These are phyloP conservation scores for Ophiocordyceps camponoti-saundersi DNA, from an alignment of 2,329 filamentous ascomycete genomes.

Conservation along the genomic window DNA sequence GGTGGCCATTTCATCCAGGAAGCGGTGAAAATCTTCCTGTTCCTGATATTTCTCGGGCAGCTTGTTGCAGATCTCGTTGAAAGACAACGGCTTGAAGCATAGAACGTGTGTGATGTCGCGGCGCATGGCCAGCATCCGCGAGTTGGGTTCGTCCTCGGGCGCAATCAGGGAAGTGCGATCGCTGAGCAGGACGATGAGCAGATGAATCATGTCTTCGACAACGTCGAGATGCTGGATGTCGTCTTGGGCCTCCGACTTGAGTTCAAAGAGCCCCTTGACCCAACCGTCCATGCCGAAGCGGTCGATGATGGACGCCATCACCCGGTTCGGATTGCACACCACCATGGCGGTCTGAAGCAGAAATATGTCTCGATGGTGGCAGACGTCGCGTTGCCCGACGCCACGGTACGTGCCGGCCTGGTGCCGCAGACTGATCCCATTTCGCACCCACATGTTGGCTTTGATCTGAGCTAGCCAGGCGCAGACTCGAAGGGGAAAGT, in stretches of 20 bases:
- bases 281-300: conserved; percentile 78
- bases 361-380: conserved; percentile 89
- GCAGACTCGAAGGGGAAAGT: conserved; percentile 83
- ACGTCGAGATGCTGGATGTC: conserved; percentile 81
- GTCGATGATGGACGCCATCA: conserved; percentile 79
- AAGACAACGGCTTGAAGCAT: conserved; percentile 91
- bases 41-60: conserved; percentile 82
- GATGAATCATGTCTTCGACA: conserved; percentile 87
- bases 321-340: conserved; percentile 64
- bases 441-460: conserved; percentile 95
- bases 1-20: conserved; percentile 73
- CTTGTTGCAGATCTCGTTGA: conserved; percentile 75
- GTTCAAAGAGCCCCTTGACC: conserved; percentile 69
- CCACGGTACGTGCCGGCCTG: conserved; percentile 89
- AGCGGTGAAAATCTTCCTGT: conserved; percentile 68
- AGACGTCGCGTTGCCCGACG: conserved; percentile 76
- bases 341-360: conserved; percentile 83
- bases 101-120: conserved; percentile 86
- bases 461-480: conserved; percentile 98
- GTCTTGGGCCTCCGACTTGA: conserved; percentile 59
- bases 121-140: conserved; percentile 56
- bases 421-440: conserved; percentile 87
- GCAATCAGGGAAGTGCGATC: conserved; percentile 70
- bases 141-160: conserved; percentile 44
- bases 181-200: conserved; percentile 78